phyloP scores from a whole-genome alignment of 83 land plant genomes.

The Diphasiastrum complanatum region DNA sequence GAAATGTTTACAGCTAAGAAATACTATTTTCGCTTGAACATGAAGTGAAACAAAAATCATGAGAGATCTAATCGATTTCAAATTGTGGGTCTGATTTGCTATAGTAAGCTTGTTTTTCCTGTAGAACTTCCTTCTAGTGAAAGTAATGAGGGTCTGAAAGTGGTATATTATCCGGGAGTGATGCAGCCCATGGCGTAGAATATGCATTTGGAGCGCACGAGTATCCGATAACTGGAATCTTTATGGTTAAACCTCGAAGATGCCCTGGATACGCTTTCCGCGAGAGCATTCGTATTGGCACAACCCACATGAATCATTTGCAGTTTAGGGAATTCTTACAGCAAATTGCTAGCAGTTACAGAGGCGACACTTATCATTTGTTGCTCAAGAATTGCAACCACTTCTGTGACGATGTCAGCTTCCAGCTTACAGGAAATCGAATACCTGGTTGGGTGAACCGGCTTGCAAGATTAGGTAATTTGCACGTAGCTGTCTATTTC shows the following conservation, averaged over 20 bases:
- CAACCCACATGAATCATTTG: conserved; percentile 31
- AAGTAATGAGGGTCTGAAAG: too few species aligned
- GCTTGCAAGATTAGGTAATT: conserved; percentile 54
- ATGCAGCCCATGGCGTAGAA: conserved; percentile 63
- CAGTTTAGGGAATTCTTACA: conserved; percentile 46
- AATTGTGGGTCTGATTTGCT: too few species aligned
- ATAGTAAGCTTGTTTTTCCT: too few species aligned
- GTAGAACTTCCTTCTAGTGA: too few species aligned
- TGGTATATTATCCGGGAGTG: too few species aligned
- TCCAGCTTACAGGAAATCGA: conserved; percentile 43
- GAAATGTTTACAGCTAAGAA: too few species aligned
- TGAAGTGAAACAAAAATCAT: too few species aligned
- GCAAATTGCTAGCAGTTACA: conserved; percentile 39
- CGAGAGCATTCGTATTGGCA: conserved; percentile 39
- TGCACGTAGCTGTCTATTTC: background rate
- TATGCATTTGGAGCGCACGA: conserved; percentile 79
- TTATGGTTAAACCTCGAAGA: conserved; percentile 59
- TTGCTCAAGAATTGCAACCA: conserved; percentile 71
- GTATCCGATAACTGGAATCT: conserved; percentile 54
- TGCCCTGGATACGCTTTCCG: conserved; percentile 64
- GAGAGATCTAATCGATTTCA: too few species aligned
- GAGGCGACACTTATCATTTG: conserved; percentile 59
- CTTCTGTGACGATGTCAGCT: conserved; percentile 54
- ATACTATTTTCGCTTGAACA: too few species aligned
- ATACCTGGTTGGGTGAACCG: conserved; percentile 77